Evolutionary conservation across 169 alveolate species (phyloP).

Genomic region (Eimeria necatrix): DNA sequence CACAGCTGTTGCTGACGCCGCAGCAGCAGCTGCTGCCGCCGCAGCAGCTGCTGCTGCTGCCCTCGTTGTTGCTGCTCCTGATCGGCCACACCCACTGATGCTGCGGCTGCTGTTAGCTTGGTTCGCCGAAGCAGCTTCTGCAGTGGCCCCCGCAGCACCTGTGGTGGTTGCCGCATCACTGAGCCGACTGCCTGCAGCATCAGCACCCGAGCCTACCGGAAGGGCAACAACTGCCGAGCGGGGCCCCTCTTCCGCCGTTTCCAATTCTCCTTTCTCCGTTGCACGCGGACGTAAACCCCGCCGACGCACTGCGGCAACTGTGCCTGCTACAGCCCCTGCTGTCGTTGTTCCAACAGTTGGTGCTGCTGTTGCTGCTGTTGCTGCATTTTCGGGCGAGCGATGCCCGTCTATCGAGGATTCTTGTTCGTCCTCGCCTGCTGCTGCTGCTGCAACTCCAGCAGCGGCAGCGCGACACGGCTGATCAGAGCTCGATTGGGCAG

Average conservation of each 20-base stretch:
- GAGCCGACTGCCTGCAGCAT: not conserved
- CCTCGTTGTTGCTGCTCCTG: constrained; percentile 8
- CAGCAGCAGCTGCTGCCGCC: not conserved
- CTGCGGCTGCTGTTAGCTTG: not conserved
- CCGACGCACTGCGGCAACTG: not conserved
- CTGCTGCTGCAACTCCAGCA: not conserved
- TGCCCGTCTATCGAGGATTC: not conserved
- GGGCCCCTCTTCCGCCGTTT: not conserved
- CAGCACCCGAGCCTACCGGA: not conserved
- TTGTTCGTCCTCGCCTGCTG: not conserved
- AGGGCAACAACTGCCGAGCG: not conserved
- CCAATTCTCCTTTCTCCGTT: not conserved
- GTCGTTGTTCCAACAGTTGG: not conserved
- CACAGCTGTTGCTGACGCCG: not conserved
- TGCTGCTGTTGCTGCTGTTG: constrained; percentile 19
- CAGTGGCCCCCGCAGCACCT: not conserved
- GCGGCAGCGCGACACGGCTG: not conserved
- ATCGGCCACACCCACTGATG: not conserved
- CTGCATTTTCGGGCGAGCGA: not conserved
- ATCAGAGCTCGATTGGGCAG: not conserved
- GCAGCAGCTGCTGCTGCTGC: constrained; percentile 31
- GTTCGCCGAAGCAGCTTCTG: constrained; percentile 17
- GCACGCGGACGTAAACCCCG: constrained; percentile 6
- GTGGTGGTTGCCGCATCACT: not conserved
- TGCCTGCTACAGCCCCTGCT: not conserved